Conservation (phyloP, 1,284 basidiomycete species). For the Cryptococcus hybrid region DNA sequence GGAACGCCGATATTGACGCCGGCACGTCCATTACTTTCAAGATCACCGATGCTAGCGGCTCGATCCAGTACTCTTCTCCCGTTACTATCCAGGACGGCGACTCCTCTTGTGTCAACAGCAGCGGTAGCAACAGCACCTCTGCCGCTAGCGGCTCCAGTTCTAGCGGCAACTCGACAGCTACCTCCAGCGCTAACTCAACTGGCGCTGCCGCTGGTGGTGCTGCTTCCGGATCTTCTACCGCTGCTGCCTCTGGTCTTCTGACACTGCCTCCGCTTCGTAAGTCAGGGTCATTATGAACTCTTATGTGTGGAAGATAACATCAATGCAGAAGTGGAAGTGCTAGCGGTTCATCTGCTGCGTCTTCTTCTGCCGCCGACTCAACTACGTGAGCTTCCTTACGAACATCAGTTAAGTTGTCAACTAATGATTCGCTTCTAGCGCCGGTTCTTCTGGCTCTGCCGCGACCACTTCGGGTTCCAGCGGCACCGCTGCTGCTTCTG, state of each 20-base stretch:
- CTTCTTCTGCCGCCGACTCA: constrained; percentile 1
- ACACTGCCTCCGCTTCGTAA: constrained; percentile 6
- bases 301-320: not conserved
- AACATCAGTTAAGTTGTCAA: too few species aligned
- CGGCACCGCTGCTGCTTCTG: constrained; percentile 2
- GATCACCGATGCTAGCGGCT: constrained; percentile 52
- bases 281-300: not conserved
- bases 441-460: not conserved
- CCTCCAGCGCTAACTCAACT: constrained; percentile 1
- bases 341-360: constrained; percentile 1
- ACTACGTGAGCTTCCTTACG: too few species aligned
- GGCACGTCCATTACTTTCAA: constrained; percentile 50
- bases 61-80: constrained; percentile 58
- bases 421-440: not conserved
- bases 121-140: constrained; percentile 9
- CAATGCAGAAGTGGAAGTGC: not conserved
- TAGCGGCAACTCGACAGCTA: constrained; percentile 3
- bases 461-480: constrained; percentile 5
- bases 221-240: not conserved
- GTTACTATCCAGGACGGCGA: constrained; percentile 56
- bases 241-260: constrained; percentile 1
- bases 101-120: constrained; percentile 28
- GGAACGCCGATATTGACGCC: constrained; percentile 60
- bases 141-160: constrained; percentile 6
- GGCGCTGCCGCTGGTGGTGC: constrained; percentile 3